Base-by-base conservation (phyloP, 2,329 filamentous ascomycete genomes). In the Fusarium bulbicola region DNA sequence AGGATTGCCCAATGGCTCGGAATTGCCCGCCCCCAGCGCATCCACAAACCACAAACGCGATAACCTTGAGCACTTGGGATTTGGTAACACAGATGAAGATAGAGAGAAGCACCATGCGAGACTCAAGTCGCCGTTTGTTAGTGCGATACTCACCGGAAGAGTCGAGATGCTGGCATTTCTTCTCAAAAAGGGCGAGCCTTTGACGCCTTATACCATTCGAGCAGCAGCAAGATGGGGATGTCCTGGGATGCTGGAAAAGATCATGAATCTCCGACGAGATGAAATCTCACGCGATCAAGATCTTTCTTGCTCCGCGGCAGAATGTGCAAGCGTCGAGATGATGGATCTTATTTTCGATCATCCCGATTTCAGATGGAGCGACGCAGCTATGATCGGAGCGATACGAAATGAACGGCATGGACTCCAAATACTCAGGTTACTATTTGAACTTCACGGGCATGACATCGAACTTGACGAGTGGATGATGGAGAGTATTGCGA, bases 1-100 rank as follows among this genome's bases (percentile, higher is more conserved):
- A 49, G 59, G 37, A n/a, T 45, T 78, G 15, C 77, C 77, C 20
- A 69, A 60, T n/a, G 70, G 75, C 5, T 70, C 66, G 16, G 50
- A 69, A 59, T 28, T 54, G 36, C 46, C 32, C 37, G 37, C 24
- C 43, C 34, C 24, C n/a, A 50, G 21, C 42, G 12, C 66, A 49
- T 49, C 66, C 14, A 13, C 39, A n/a, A 66, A 36, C 37, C 53
- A 54, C 18, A 65, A 50, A 60, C 46, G 49, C 30, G 66, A 69
- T 20, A 46, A 26, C 7, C 26, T 59, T 15, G 66, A 70, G 30
- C 52, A 65, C 13, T 36, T 69, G 26, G 66, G 57, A 5, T 68
- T 70, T 34, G 66, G 66, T 20, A 59, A 69, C n/a, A 69, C 66
- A 4, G 59, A 69, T 12, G 66, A 69, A n/a, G 66, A 69, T 20